Percentiles rank a stretch among this genome's conserved stretches.
phyloP scores from a whole-genome alignment of 2,329 filamentous ascomycete species.

The Fusarium duplospermum region DNA sequence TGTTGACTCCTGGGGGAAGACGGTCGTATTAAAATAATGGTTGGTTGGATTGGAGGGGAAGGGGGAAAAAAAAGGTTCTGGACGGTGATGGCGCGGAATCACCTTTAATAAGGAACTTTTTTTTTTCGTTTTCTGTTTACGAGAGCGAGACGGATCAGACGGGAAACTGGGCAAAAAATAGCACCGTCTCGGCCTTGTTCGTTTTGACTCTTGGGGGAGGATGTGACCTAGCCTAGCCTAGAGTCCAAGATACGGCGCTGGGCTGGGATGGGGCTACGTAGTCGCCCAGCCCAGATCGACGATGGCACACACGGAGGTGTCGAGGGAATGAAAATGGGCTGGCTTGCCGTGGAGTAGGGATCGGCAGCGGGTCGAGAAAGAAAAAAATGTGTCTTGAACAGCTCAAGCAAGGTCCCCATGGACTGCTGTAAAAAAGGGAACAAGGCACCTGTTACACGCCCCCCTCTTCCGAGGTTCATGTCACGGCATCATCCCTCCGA shows the following conservation, averaged over 20 bases:
- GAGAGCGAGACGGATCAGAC: background rate
- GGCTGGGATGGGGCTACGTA: constrained; percentile 2
- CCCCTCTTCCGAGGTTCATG: background rate
- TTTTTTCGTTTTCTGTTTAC: background rate
- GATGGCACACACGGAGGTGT: constrained; percentile 24
- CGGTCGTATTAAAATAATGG: background rate
- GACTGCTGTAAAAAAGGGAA: constrained; percentile 7
- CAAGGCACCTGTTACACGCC: background rate
- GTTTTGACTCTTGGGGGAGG: background rate
- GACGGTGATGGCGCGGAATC: background rate
- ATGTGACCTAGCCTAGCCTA: background rate
- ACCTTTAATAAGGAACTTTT: constrained; percentile 21
- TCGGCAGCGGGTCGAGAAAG: constrained; percentile 21
- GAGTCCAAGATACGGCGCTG: constrained; percentile 1
- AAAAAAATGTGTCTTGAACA: background rate
- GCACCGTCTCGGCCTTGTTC: constrained; percentile 8
- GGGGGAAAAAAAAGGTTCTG: constrained; percentile 9
- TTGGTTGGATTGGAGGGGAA: background rate
- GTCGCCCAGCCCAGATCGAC: constrained; percentile 28
- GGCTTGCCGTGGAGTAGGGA: constrained; percentile 27
- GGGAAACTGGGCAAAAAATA: constrained; percentile 21
- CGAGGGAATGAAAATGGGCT: constrained; percentile 9
- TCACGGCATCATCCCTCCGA: constrained; percentile 11
- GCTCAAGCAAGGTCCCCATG: constrained; percentile 12
- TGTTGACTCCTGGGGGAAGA: background rate